A percentile compares a stretch with the other conserved stretches of the same genome.
phyloP scores from a whole-genome alignment of 495 filamentous ascomycete species.

The Xylaria palmicola region DNA sequence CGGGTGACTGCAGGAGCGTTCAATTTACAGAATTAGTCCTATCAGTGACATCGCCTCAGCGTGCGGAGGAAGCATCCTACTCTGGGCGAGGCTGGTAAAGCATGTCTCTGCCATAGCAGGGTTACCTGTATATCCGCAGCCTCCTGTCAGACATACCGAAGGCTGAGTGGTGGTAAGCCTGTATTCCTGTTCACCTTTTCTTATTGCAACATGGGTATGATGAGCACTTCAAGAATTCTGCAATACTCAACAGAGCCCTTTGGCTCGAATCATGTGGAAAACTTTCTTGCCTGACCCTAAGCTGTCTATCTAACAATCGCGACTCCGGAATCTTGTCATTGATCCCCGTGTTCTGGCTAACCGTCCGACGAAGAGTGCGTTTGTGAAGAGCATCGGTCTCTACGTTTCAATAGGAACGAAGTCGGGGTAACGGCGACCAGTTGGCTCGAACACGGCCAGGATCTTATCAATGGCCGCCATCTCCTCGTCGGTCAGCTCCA shows the following conservation, averaged over 20 bases:
- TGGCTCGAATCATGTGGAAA: constrained; percentile 24
- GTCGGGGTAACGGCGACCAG: constrained; percentile 42
- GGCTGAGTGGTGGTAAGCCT: constrained; percentile 3
- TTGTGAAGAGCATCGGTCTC: not conserved
- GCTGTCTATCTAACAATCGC: not conserved
- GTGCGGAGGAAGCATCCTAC: no score
- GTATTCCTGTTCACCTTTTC: not conserved
- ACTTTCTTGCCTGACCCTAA: constrained; percentile 29
- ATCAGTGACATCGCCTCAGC: no score
- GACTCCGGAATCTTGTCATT: not conserved
- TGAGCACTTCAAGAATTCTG: constrained; percentile 55
- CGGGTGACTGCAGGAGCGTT: no score
- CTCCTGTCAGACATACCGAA: not conserved
- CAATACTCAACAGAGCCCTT: constrained; percentile 50
- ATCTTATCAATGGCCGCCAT: constrained; percentile 50
- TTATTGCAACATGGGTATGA: constrained; percentile 29
- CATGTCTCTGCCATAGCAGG: no score
- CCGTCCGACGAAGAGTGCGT: not conserved
- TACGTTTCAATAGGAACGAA: constrained; percentile 34
- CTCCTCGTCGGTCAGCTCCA: constrained; percentile 50
- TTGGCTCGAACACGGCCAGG: constrained; percentile 41
- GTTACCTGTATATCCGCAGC: no score
- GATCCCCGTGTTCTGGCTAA: not conserved
- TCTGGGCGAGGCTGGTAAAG: no score
- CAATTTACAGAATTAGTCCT: no score